Conservation (phyloP, 257 asterid genomes). For the Solanum clarkiae region DNA sequence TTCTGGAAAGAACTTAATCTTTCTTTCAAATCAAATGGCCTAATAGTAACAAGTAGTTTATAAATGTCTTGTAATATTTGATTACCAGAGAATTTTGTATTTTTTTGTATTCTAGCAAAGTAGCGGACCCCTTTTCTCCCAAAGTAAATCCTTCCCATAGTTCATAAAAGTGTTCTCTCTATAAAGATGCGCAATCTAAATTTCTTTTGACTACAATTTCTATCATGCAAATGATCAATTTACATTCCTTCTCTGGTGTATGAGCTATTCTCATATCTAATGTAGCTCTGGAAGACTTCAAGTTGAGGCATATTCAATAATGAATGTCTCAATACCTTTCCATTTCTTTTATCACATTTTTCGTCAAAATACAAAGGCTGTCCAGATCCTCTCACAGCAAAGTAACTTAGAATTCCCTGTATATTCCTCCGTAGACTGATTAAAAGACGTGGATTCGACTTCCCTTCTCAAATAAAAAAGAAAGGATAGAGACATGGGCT, state of each 20-base stretch:
- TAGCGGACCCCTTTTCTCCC: background rate
- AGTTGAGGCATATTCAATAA: background rate
- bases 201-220: background rate
- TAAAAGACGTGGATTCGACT: background rate
- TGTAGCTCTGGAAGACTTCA: background rate
- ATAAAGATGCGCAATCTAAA: background rate
- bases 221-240: background rate
- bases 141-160: background rate
- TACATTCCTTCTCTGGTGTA: background rate
- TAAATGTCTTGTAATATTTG: background rate
- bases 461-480: background rate
- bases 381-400: background rate
- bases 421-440: background rate
- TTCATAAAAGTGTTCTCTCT: background rate
- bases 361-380: background rate
- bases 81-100: background rate
- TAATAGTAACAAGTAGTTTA: background rate
- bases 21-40: background rate
- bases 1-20: background rate
- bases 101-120: background rate
- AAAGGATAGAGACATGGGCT: background rate
- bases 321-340: background rate
- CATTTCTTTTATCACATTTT: background rate
- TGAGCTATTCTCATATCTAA: background rate
- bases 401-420: background rate